Percentiles rank a stretch among this genome's conserved stretches.
Conservation (phyloP, 2,329 filamentous ascomycete genomes). For the Beauveria caledonica region DNA sequence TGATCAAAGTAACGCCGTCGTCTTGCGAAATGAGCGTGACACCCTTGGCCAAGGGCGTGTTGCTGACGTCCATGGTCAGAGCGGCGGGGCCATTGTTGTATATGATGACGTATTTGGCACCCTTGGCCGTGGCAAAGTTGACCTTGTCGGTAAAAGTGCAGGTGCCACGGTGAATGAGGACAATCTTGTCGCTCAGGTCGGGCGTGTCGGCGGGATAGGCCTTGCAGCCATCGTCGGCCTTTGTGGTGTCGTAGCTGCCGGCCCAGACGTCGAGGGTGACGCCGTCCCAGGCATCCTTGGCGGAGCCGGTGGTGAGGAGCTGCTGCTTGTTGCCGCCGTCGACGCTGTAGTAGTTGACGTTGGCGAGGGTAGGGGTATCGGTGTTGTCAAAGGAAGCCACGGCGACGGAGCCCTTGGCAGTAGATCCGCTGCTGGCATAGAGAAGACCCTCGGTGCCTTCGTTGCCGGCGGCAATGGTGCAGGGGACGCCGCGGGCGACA, state of each 20-base stretch:
- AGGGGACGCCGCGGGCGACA: conserved; percentile 44
- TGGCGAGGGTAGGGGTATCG: conserved; percentile 34
- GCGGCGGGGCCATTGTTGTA: conserved; percentile 45
- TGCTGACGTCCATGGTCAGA: conserved; percentile 26
- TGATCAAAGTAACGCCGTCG: conserved; percentile 36
- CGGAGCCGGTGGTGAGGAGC: conserved; percentile 37
- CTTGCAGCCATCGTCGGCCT: conserved; percentile 12
- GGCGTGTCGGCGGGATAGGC: conserved; percentile 32
- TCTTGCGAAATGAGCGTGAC: conserved; percentile 33
- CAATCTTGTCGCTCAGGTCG: conserved; percentile 48
- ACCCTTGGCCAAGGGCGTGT: conserved; percentile 23
- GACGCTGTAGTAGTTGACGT: conserved; percentile 33
- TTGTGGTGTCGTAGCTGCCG: conserved; percentile 37
- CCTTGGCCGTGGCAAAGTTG: conserved; percentile 41
- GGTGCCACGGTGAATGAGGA: conserved; percentile 50
- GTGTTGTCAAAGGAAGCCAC: conserved; percentile 44
- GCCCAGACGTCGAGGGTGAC: conserved; percentile 42
- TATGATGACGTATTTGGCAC: conserved; percentile 52
- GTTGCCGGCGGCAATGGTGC: conserved; percentile 46
- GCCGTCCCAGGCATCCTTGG: conserved; percentile 34
- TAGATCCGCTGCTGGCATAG: conserved; percentile 39
- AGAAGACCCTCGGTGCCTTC: conserved; percentile 38
- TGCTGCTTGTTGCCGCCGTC: conserved; percentile 22
- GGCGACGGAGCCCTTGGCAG: conserved; percentile 38
- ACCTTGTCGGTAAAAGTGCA: conserved; percentile 50